Percentiles rank a stretch among this genome's conserved stretches.
These are phyloP conservation scores for Rhododendron kiyosumense DNA, from an alignment of 148 eudicot species.

Conservation along the genomic window DNA sequence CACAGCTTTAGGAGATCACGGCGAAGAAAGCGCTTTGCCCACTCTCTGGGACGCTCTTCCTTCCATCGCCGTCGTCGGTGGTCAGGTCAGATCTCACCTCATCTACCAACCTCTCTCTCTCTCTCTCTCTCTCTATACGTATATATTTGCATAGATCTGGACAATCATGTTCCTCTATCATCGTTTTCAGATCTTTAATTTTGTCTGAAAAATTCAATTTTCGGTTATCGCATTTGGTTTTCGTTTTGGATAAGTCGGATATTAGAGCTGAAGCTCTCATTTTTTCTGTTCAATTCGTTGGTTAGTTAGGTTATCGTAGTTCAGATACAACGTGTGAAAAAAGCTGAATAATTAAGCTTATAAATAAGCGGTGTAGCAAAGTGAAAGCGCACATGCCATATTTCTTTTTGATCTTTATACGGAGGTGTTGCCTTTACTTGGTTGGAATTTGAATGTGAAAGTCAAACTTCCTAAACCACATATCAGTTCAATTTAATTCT, in stretches of 20 bases:
- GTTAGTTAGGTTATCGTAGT: neutral
- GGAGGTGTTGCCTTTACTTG: neutral
- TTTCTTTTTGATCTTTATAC: too few species aligned
- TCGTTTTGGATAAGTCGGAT: neutral
- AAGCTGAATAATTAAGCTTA: neutral
- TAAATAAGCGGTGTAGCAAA: neutral
- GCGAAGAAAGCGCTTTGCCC: slow-evolving; percentile 89
- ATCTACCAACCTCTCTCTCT: neutral
- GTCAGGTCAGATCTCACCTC: slow-evolving; percentile 60
- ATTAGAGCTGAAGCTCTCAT: neutral
- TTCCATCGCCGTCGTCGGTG: slow-evolving; percentile 98
- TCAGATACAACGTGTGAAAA: neutral
- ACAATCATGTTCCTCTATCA: neutral
- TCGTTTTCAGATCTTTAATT: neutral
- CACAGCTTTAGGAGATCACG: slow-evolving; percentile 92
- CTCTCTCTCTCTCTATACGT: neutral
- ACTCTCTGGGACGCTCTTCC: slow-evolving; percentile 99
- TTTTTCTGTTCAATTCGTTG: neutral
- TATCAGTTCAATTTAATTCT: neutral
- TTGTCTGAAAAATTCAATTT: neutral
- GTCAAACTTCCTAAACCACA: neutral
- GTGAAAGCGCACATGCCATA: neutral
- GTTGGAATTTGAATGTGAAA: neutral
- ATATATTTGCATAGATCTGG: neutral
- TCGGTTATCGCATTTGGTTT: neutral